Percentiles rank a stretch among this genome's conserved stretches.
phyloP scores from a whole-genome alignment of 2,329 filamentous ascomycete genomes.

The Hymenoscyphus salicellus region DNA sequence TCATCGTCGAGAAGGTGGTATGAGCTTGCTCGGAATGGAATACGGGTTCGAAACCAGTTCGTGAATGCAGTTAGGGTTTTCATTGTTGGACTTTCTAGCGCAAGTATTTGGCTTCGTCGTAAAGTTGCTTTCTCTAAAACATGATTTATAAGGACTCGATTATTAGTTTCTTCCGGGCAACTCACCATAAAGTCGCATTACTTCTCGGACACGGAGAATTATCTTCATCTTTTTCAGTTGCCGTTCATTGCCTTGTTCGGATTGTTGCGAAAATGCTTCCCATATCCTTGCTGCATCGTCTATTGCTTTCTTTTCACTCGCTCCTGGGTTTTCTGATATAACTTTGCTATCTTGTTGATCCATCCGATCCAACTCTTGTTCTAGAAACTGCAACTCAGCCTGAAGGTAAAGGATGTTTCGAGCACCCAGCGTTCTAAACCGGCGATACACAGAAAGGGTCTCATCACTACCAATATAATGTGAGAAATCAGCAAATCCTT shows the following conservation, averaged over 20 bases:
- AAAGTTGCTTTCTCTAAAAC: neutral
- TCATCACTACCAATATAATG: constrained; percentile 8
- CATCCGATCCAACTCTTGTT: neutral
- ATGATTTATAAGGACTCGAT: neutral
- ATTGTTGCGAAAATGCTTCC: neutral
- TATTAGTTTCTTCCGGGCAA: neutral
- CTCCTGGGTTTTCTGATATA: neutral
- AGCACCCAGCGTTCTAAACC: constrained; percentile 13
- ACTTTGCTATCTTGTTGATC: neutral
- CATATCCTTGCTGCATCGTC: neutral
- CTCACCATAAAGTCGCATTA: neutral
- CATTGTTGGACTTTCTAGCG: neutral
- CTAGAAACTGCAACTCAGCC: constrained; percentile 17
- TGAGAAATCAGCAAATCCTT: neutral
- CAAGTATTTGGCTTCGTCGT: neutral
- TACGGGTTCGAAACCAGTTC: neutral
- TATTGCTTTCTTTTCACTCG: neutral
- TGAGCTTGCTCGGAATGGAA: neutral
- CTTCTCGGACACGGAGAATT: neutral
- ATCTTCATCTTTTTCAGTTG: neutral
- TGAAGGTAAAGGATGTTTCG: constrained; percentile 22
- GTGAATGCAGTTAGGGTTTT: neutral
- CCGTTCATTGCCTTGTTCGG: neutral
- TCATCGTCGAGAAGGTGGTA: neutral
- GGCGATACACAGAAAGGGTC: constrained; percentile 15